Evolutionary conservation across 805 yeast genomes (phyloP), one percentile per base, ranked within the genome.

Genomic region (Candida taoyuanica): DNA sequence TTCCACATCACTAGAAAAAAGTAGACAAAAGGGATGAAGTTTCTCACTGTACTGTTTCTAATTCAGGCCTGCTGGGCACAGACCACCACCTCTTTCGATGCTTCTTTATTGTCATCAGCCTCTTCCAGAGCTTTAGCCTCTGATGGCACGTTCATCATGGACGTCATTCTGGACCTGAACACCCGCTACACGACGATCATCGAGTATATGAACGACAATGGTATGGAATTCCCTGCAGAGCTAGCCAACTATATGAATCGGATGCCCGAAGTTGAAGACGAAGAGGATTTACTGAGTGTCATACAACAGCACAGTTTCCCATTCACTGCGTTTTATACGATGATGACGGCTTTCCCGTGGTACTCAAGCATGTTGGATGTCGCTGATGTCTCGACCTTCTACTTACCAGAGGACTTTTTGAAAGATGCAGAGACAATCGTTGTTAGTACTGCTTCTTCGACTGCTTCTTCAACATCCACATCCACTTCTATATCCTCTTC

Each of bases 161-260:
- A 48, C 26, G 55, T 54, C 14, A 18, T 55, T 7, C 3, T 42
- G 15, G 58, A 55, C 32, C 36, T 55, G 25, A 43, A 41, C 32
- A 15, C 21, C 5, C 36, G 46, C 18, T 50, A 48, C 31, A 30
- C 44, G 17, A 29, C 43, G 0, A 47, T 49, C 30, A 16, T 48
- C n/a, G 29, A 40, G 8, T 52, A 41, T 32, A 55, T 55, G 58
- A 50, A 43, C 15, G 37, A 34, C 3, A 42, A 55, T n/a, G 16
- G 29, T 4, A 49, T 62, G 47, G 44, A 50, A 4, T 49, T 64
- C 28, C 70, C 70, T n/a, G 58, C 60, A 34, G 52, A 38, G 2
- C 41, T 64, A 5, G 59, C 58, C 5, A 54, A 64, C 37, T 66
- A 65, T 42, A 55, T 63, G 36, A 52, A 53, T 25, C 59, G 54